Evolutionary conservation across 495 filamentous ascomycete genomes (phyloP).

Genomic region (Hypoxylon subgilvum): DNA sequence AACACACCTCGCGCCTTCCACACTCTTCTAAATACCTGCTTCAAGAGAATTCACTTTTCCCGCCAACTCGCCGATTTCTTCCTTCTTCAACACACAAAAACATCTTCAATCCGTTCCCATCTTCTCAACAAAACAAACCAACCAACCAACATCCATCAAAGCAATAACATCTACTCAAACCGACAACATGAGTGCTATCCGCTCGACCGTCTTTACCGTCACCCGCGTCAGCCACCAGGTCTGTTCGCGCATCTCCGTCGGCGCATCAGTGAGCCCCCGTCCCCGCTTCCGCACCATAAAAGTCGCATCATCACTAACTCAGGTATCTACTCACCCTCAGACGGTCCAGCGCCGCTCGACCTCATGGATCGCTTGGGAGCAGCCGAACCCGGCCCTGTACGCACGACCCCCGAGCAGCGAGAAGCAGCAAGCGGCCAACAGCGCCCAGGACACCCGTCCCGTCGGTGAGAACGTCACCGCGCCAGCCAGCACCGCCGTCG

Average conservation of each 20-base stretch:
- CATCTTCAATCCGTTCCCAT: neutral
- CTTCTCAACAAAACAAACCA: neutral
- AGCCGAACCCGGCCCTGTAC: conserved; percentile 34
- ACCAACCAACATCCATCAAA: conserved; percentile 10
- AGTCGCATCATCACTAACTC: neutral
- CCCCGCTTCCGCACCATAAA: neutral
- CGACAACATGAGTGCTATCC: conserved; percentile 16
- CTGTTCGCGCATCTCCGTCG: neutral
- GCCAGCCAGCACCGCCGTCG: conserved; percentile 2
- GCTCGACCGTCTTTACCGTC: neutral
- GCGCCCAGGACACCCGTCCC: neutral
- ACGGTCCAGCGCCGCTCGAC: conserved; percentile 14
- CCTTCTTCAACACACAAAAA: neutral
- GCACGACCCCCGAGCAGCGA: conserved; percentile 10
- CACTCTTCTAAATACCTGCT: neutral
- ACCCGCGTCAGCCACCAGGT: neutral
- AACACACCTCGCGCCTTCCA: conserved; percentile 22
- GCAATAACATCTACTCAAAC: conserved; percentile 20
- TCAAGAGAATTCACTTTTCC: neutral
- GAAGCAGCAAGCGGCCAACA: neutral
- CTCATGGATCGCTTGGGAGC: conserved; percentile 41
- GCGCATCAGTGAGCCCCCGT: neutral
- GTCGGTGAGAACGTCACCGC: conserved; percentile 1
- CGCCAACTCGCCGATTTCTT: no score
- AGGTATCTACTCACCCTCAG: neutral